phyloP scores from a whole-genome alignment of 2,329 filamentous ascomycete genomes.

The Epicoccum nigrum region DNA sequence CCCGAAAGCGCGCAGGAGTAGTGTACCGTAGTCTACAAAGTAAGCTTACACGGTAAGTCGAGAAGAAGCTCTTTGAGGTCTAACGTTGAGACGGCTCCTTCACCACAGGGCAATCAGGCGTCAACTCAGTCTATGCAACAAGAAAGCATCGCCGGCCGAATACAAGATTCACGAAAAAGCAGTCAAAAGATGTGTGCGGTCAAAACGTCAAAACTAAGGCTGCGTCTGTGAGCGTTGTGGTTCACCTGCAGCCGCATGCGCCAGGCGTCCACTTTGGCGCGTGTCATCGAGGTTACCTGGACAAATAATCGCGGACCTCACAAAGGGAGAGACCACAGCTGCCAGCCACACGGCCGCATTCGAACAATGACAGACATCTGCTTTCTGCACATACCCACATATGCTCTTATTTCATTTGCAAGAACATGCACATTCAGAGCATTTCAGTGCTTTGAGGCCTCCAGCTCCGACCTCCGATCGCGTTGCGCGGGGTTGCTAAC shows the following conservation, averaged over 20 bases:
- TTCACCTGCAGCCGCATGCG: slow-evolving; percentile 24
- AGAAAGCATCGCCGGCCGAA: neutral
- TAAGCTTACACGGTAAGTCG: slow-evolving; percentile 1
- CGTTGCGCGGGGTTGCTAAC: neutral
- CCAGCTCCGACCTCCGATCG: slow-evolving; percentile 5
- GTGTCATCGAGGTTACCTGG: slow-evolving; percentile 30
- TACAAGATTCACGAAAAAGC: neutral
- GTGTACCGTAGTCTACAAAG: neutral
- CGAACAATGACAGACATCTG: slow-evolving; percentile 16
- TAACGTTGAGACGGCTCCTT: slow-evolving; percentile 5
- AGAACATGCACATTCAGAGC: neutral
- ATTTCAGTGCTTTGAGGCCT: slow-evolving; percentile 15
- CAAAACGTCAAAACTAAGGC: slow-evolving; percentile 17
- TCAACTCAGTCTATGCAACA: slow-evolving; percentile 6
- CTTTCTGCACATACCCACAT: neutral
- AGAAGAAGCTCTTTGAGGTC: neutral
- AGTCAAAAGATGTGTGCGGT: slow-evolving; percentile 3
- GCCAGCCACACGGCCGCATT: slow-evolving; percentile 17
- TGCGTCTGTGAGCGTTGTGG: slow-evolving; percentile 18
- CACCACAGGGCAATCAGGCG: slow-evolving; percentile 14
- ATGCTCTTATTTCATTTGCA: neutral
- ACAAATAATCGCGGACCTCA: slow-evolving; percentile 37
- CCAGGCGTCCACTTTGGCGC: slow-evolving; percentile 29
- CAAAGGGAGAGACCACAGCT: slow-evolving; percentile 8
- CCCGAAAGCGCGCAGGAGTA: neutral